Evolutionary conservation across 495 filamentous ascomycete genomes (phyloP), one percentile per base, ranked within the genome.

Genomic region (Podospora pseudoanserina): DNA sequence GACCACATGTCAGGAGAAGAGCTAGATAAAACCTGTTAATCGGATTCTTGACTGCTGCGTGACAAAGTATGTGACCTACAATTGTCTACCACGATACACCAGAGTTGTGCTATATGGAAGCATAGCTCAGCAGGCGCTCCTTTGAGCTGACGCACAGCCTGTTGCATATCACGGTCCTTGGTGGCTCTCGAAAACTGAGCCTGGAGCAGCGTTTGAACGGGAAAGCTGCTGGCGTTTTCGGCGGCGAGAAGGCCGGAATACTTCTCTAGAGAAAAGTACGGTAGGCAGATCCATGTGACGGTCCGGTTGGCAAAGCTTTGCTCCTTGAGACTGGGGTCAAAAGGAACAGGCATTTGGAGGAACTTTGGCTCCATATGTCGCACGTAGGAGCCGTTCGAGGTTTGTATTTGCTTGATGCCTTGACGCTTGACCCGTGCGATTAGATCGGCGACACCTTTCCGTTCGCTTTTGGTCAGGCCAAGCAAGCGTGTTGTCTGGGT

Each of bases 91-190:
- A 79, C 67, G 19, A 80, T 62, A 66, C 72, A 77, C 79, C 79
- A 81, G 23, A 79, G 39, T 63, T 81, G 79, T 15, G 78, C 65
- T 34, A 81, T 72, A 62, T 81, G 77, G 65, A 80, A 81, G 55
- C 79, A 81, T n/a, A 68, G 27, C 13, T 72, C 72, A 1, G 64
- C 57, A 0, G 75, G 70, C 1, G 65, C 70, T 5, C 71, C 70
- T 13, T 67, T 67, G 53, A 74, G 68, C 34, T 78, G 70, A 49
- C 79, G 75, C 16, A 79, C 78, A 23, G 76, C 78, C 64, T 81
- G 79, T 28, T 78, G 68, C 78, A 80, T 78, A 32, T 81, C 79
- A 26, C 79, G 70, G 28, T 77, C 70, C 39, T 70, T 68, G 16
- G 67, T 62, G 1, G 74, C 67, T n/a, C 71, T 60, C 34, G 77